These are phyloP conservation scores for Mallotus nudiflorus DNA, from an alignment of 345 rosid genomes.

Conservation along the genomic window DNA sequence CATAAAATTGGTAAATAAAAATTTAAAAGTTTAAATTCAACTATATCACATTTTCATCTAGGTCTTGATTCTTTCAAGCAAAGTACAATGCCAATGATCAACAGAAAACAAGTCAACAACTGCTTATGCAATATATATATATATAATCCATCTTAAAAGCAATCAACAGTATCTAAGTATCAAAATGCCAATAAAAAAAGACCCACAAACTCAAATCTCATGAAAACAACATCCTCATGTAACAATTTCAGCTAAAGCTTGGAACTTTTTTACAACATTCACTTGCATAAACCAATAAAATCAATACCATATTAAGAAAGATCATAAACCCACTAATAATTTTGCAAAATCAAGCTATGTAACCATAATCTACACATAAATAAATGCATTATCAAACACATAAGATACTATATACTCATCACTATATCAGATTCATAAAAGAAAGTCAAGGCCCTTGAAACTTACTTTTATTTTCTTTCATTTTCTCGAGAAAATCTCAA, in stretches of 20 bases:
- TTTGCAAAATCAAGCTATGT: not conserved
- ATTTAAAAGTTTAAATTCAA: not conserved
- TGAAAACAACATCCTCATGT: not conserved
- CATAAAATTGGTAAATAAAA: not conserved
- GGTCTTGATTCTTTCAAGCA: not conserved
- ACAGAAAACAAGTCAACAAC: not conserved
- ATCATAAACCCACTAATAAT: not conserved
- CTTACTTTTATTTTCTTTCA: slow-evolving; percentile 1
- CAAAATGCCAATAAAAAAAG: not conserved
- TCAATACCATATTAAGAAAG: not conserved
- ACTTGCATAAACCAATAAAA: not conserved
- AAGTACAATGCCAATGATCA: not conserved
- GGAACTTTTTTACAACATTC: not conserved
- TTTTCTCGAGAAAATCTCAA: slow-evolving; percentile 12
- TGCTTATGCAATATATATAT: not conserved
- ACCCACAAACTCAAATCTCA: not conserved
- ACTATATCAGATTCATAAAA: not conserved
- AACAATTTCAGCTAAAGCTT: slow-evolving; percentile 4
- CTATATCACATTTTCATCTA: not conserved
- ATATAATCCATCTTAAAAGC: not conserved
- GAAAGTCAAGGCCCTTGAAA: not conserved
- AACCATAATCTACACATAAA: not conserved
- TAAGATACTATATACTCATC: not conserved
- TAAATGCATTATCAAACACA: not conserved
- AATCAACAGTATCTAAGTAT: not conserved